Percentiles rank a stretch among this genome's conserved stretches.
Conservation (phyloP, 805 yeast species). For the Wickerhamomyces bovis region DNA sequence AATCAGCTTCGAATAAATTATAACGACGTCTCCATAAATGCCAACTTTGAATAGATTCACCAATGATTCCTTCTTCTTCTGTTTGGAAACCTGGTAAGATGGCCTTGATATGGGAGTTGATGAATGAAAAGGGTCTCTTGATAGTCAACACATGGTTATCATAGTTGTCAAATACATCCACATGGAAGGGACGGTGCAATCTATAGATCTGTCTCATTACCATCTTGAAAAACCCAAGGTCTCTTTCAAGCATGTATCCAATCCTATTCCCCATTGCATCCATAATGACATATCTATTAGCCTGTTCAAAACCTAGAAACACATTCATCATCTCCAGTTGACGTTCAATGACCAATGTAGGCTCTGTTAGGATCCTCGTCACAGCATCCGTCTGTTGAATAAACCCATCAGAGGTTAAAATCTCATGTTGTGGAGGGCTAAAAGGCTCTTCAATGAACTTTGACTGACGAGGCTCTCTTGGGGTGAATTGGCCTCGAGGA, state of each 20-base stretch:
- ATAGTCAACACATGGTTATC: conserved; percentile 61
- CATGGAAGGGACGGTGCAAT: conserved; percentile 79
- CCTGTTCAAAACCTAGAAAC: conserved; percentile 86
- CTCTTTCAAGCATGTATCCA: conserved; percentile 82
- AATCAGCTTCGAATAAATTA: conserved; percentile 56
- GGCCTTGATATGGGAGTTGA: conserved; percentile 82
- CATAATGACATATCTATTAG: conserved; percentile 70
- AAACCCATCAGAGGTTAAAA: conserved; percentile 46
- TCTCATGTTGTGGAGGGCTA: neutral
- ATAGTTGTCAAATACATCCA: conserved; percentile 60
- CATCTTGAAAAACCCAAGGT: conserved; percentile 45
- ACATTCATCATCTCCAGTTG: conserved; percentile 85
- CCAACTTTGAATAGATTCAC: conserved; percentile 91
- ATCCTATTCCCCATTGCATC: conserved; percentile 67
- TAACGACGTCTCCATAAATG: conserved; percentile 90
- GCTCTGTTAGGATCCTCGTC: conserved; percentile 52
- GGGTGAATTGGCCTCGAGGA: conserved; percentile 1
- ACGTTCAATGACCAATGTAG: conserved; percentile 82
- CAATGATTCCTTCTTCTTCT: conserved; percentile 48
- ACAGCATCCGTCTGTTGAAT: conserved; percentile 26
- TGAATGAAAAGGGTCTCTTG: conserved; percentile 77
- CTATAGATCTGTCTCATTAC: conserved; percentile 79
- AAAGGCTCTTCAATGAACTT: neutral
- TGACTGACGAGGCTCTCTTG: conserved; percentile 4
- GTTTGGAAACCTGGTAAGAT: conserved; percentile 48